Base-by-base conservation (phyloP, 2,329 filamentous ascomycete genomes). In the Sordariomycetes sp. region DNA sequence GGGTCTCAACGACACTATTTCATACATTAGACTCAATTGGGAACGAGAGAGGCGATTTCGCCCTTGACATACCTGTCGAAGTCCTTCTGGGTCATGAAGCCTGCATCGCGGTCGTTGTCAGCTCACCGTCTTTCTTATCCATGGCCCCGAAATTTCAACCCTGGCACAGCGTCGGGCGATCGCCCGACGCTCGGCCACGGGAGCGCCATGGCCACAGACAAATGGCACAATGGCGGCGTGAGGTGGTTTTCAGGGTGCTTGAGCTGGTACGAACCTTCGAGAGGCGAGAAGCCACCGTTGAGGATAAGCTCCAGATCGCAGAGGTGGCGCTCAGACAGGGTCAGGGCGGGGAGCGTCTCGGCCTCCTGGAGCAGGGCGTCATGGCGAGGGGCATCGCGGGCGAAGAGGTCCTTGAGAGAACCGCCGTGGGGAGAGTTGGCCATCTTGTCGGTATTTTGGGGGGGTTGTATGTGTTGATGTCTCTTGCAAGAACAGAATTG, bases 221-320 rank as follows among this genome's bases (percentile, higher is more conserved):
- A 25, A 29, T 24, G 33, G 33, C 14, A 30, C n/a, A n/a, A 8
- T 23, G 34, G 28, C 28, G 30, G 18, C 18, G 30, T 16, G 23
- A 20, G 5, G 30, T 8, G 11, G 21, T 17, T 20, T 20, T 24
- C 21, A 38, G 32, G 32, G 11, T n/a, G n/a, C n/a, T n/a, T n/a
- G n/a, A 26, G 18, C 25, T 15, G 5, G 19, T 10, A 72, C 78
- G 43, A 52, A 93, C 88, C 92, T 77, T 98, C 90, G 26, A 98
- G 77, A 39, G 92, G 92, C 45, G 88, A 95, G 70, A 98, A 98
- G 46, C 92, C 92, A 58, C 92, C 92, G 62, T 87, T 96, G 61
- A 98, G 79, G 54, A 98, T 87, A 63, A 98, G 67, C 66, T 98
- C 92, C 47, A 98, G 74, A 72, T 98, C 92, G 66, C 92, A 98